Percentiles rank a stretch among this genome's conserved stretches.
Evolutionary conservation across 345 rosid genomes (phyloP).

Genomic region (Conringia planisiliqua): DNA sequence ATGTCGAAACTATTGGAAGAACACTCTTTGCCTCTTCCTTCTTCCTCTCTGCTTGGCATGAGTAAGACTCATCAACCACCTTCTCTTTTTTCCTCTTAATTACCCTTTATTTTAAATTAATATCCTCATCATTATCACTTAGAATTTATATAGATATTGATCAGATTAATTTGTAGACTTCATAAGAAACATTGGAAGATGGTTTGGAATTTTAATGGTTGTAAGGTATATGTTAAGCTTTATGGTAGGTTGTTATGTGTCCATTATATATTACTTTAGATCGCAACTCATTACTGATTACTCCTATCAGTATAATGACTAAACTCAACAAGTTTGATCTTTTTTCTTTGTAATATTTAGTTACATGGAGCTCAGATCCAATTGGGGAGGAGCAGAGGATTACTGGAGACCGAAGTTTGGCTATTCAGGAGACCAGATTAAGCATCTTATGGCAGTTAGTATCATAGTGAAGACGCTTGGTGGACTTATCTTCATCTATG

Average conservation of each 20-base stretch:
- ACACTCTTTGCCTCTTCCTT: slow-evolving; percentile 34
- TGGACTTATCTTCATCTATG: slow-evolving; percentile 32
- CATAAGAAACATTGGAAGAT: not conserved
- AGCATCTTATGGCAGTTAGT: slow-evolving; percentile 27
- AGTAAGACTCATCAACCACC: slow-evolving; percentile 12
- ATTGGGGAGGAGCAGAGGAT: slow-evolving; percentile 20
- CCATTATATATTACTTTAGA: not conserved
- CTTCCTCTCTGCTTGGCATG: slow-evolving; percentile 31
- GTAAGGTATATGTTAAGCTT: not conserved
- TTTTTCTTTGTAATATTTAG: not conserved
- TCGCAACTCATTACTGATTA: not conserved
- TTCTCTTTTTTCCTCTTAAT: not conserved
- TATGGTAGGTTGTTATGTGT: not conserved
- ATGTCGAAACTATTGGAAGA: slow-evolving; percentile 29
- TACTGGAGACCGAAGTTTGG: slow-evolving; percentile 32
- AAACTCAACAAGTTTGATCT: not conserved
- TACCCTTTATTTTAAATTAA: not conserved
- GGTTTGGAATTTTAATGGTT: not conserved
- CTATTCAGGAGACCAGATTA: slow-evolving; percentile 30
- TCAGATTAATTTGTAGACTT: not conserved
- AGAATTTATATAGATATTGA: not conserved
- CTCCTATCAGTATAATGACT: not conserved
- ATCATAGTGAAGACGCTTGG: slow-evolving; percentile 29
- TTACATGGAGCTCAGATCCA: slow-evolving; percentile 23
- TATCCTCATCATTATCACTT: not conserved